phyloP scores from a whole-genome alignment of 257 asterid species.

The Petunia secreta region DNA sequence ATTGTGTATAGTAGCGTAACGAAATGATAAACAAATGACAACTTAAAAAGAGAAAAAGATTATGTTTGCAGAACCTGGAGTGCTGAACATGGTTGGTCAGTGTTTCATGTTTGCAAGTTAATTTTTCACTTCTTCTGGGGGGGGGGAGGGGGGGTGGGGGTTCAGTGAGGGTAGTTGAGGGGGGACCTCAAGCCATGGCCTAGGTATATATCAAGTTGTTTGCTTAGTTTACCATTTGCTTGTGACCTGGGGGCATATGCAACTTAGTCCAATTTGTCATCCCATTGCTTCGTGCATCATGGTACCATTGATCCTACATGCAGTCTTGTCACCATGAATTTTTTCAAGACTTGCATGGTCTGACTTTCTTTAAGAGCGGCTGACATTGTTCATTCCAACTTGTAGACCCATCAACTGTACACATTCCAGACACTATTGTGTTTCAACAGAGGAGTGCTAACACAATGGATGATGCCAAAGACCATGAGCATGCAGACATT shows the following conservation, averaged over 20 bases:
- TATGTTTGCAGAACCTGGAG: neutral
- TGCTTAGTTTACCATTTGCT: neutral
- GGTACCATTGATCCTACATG: neutral
- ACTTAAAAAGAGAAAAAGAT: neutral
- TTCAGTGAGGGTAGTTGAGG: neutral
- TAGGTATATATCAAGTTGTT: neutral
- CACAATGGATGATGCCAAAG: constrained; percentile 31
- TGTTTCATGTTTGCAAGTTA: neutral
- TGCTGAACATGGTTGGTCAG: constrained; percentile 22
- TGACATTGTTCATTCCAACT: constrained; percentile 19
- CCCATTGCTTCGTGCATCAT: neutral
- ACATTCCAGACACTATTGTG: constrained; percentile 33
- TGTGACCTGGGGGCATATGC: neutral
- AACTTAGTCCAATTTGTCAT: no score
- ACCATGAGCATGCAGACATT: constrained; percentile 48
- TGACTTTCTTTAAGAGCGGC: neutral
- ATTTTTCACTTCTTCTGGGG: neutral
- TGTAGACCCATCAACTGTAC: constrained; percentile 71
- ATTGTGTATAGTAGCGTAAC: neutral
- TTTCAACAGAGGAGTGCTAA: constrained; percentile 36
- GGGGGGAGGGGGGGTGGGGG: neutral
- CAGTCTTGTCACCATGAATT: neutral
- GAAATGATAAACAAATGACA: constrained; percentile 3
- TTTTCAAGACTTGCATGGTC: neutral
- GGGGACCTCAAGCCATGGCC: neutral